Evolutionary conservation across 1,284 basidiomycete species (phyloP).

Genomic region (Cryptococcus wingfieldii): DNA sequence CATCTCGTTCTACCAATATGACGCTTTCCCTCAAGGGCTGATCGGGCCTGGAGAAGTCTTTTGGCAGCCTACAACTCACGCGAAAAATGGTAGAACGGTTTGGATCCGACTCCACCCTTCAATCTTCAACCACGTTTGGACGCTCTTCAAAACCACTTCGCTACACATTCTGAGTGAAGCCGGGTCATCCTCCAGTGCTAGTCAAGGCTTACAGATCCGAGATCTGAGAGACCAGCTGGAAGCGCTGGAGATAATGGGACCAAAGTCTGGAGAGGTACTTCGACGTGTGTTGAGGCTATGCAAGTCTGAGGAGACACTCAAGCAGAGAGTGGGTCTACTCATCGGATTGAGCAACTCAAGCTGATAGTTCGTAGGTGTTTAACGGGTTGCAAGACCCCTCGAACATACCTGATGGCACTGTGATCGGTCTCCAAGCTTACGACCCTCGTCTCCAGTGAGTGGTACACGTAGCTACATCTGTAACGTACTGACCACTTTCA

Average conservation of each 20-base stretch:
- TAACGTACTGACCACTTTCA: not conserved
- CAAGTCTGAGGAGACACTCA: constrained; percentile 56
- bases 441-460: constrained; percentile 58
- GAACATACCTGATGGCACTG: constrained; percentile 64
- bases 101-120: constrained; percentile 79
- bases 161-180: not conserved
- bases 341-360: not conserved
- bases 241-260: constrained; percentile 80
- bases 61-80: constrained; percentile 56
- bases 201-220: constrained; percentile 56
- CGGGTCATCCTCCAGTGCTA: constrained; percentile 17
- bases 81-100: constrained; percentile 36
- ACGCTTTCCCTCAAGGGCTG: constrained; percentile 62
- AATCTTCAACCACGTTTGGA: constrained; percentile 58
- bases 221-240: constrained; percentile 68
- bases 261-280: constrained; percentile 71
- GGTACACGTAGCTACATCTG: not conserved
- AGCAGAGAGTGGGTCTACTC: constrained; percentile 56
- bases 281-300: constrained; percentile 64
- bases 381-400: constrained; percentile 59
- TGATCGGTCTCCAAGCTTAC: constrained; percentile 69
- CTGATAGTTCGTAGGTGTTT: constrained; percentile 60
- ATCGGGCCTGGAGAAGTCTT: constrained; percentile 68
- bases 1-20: constrained; percentile 36
- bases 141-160: constrained; percentile 49